Conservation (phyloP, 2,329 filamentous ascomycete species). For the Chrysoporthe austroafricana region DNA sequence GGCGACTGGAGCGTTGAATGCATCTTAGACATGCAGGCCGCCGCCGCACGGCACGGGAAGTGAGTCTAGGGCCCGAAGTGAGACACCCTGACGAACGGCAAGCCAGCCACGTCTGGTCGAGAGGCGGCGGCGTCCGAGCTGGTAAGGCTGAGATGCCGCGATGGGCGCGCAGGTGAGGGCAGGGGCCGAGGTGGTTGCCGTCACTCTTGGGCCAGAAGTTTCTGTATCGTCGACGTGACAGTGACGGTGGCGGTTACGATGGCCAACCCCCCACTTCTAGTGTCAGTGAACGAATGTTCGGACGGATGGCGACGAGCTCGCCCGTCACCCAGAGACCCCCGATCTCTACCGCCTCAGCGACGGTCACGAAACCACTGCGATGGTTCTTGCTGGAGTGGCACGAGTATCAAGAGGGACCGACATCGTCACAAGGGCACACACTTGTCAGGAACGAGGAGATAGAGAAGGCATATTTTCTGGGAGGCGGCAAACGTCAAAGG, state of each 20-base stretch:
- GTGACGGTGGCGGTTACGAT: neutral
- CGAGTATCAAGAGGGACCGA: no score
- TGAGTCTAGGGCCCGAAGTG: neutral
- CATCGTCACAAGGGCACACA: no score
- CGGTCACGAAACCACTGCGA: neutral
- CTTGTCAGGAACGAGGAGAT: no score
- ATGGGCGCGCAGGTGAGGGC: neutral
- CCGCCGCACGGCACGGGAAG: neutral
- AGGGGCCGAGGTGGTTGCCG: neutral
- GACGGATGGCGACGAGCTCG: no score
- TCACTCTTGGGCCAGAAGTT: neutral
- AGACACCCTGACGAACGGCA: neutral
- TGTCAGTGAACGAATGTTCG: no score
- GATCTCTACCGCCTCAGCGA: neutral
- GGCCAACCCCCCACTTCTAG: neutral
- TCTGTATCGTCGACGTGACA: neutral
- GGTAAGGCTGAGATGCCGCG: neutral
- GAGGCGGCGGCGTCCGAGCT: neutral
- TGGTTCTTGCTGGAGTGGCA: neutral
- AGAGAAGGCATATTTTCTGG: no score
- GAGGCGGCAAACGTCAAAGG: neutral
- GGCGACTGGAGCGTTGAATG: constrained; percentile 23
- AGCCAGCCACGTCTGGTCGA: neutral
- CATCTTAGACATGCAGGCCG: constrained; percentile 1
- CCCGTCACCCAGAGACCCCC: neutral